Evolutionary conservation across 306 rosid genomes (phyloP), one percentile per base, ranked within the genome.

Genomic region (Cucurbita pepo): DNA sequence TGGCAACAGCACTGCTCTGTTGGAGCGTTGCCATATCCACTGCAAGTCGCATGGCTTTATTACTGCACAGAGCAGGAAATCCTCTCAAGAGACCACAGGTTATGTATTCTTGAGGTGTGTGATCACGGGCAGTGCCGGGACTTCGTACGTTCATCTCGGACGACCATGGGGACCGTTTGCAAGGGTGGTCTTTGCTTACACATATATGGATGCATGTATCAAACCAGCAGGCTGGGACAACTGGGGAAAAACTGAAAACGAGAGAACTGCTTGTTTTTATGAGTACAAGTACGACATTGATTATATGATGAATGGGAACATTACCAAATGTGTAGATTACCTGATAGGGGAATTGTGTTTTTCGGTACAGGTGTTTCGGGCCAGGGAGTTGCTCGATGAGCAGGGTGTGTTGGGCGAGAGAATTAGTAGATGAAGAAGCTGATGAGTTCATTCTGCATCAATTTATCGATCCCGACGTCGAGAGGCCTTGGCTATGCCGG

Each of bases 81-180:
- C 96, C 71, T 85, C 96, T 56, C 89, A 88, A 56, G 98, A 92
- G 85, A 82, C 87, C 56, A 90, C 96, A 47, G 93, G 98, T 73
- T 93, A 86, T 78, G 93, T 92, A 54, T 90, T 92, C 82, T 72
- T 88, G 19, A 88, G 96, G 96, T 90, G 96, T 79, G 88, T 87
- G 71, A 87, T 90, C 56, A 92, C 96, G 16, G 96, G 96, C 62
- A 86, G 83, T 64, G 90, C 89, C 25, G 89, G 78, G 73, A 57
- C 75, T 70, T 61, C 88, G 61, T 88, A 84, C 54, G 38, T 86
- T 66, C 77, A 81, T 75, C 90, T 92, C 8, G 98, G 98, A 69
- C 76, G 98, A 52, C 98, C 98, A 9, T 92, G 98, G 98, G 96
- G 96, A 71, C 93, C 96, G 63, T 92, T 80, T 76, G 98, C 88